Base-by-base conservation (phyloP, 140 eudicot species). In the Oenanthe javanica region DNA sequence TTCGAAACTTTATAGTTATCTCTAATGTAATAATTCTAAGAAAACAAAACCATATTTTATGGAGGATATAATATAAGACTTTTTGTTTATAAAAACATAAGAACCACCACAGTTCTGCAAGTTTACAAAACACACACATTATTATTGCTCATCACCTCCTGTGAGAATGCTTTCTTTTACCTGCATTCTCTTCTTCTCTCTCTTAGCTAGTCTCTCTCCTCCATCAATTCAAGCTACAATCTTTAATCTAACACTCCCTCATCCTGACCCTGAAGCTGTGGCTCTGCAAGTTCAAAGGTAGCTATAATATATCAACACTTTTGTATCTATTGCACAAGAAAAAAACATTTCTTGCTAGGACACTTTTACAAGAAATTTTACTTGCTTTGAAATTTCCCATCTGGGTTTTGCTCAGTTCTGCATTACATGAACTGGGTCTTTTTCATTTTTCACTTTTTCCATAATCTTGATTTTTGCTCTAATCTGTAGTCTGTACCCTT, bases 221-320 rank as follows among this genome's bases (percentile, higher is more conserved):
- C 83, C 4, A 9, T 64, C 75, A 66, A 81, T 79, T 80, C 74
- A 69, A 69, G 89, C 93, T 61, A 19, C 66, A 10, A 47, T 83
- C 47, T 71, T 86, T 42, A 93, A 93, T 82, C 94, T 89, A 87
- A 87, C 96, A 25, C 94, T 93, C 54, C 92, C 96, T 72, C 96
- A 89, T 83, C 97, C 97, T 42, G 43, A 90, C 83, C 97, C 96
- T 74, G 97, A 93, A 80, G 92, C 86, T 83, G 96, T 90, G 47
- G 97, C 84, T 84, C 89, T 89, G 85, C 85, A 93, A 82, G 90
- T 90, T 40, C 43, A 40, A 40, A 40, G 43, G 43, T 40, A 40
- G 74, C 14, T 36, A 59, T 1, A 72, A 19, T 49, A 18, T 3
- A 57, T 31, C 12, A 0, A 31, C 10, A 49, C 3, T 14, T 77